Conservation (phyloP, 768 basidiomycete species). For the Lactarius tabidus region DNA sequence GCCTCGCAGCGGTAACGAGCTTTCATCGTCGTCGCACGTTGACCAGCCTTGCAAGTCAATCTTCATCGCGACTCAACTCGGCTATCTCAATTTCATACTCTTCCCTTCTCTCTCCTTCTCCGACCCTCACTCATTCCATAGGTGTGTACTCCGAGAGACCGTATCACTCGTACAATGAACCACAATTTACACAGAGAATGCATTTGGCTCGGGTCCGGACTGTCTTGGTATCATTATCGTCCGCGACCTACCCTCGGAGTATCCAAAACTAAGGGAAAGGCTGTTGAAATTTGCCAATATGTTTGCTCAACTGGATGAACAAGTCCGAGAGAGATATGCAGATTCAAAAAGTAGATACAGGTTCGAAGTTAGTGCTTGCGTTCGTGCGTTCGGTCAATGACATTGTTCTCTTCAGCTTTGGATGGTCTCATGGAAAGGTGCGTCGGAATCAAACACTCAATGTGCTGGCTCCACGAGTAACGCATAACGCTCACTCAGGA, state of each 20-base stretch:
- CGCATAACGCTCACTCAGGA: slow-evolving; percentile 45
- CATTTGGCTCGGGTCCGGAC: slow-evolving; percentile 75
- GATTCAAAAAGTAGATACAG: slow-evolving; percentile 73
- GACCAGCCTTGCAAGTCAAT: slow-evolving; percentile 6
- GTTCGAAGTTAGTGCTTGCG: slow-evolving; percentile 35
- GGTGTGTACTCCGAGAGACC: slow-evolving; percentile 37
- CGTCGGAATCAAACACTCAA: slow-evolving; percentile 5
- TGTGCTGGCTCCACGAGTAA: not conserved
- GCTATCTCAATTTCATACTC: slow-evolving; percentile 62
- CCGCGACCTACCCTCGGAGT: slow-evolving; percentile 72
- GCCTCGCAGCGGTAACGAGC: slow-evolving; percentile 8
- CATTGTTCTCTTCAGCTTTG: slow-evolving; percentile 53
- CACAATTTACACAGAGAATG: slow-evolving; percentile 49
- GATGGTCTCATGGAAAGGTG: slow-evolving; percentile 98
- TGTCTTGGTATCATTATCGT: slow-evolving; percentile 80
- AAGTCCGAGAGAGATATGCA: slow-evolving; percentile 65
- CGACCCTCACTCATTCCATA: slow-evolving; percentile 55
- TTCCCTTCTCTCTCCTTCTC: slow-evolving; percentile 50
- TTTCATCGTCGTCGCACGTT: slow-evolving; percentile 17
- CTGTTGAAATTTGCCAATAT: slow-evolving; percentile 71
- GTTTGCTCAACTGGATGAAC: slow-evolving; percentile 70
- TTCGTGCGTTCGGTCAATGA: not conserved
- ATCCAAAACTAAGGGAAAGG: slow-evolving; percentile 57
- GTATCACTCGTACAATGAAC: slow-evolving; percentile 7
- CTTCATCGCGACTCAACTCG: slow-evolving; percentile 39